Evolutionary conservation across 805 yeast species (phyloP), one percentile per base, ranked within the genome.

Genomic region (Sugiyamaella valdiviana): DNA sequence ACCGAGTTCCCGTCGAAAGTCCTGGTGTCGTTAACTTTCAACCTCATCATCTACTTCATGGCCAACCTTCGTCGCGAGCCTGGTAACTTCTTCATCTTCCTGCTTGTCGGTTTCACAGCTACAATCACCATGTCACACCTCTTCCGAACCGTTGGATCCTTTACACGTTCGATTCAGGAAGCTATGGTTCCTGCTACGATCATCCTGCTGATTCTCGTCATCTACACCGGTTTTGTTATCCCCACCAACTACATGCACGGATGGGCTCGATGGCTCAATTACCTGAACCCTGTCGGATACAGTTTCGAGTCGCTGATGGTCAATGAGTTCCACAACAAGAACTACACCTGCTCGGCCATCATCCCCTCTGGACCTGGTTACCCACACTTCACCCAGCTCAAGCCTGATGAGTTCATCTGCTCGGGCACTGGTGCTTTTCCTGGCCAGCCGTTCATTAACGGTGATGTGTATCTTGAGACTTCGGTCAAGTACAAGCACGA

Each of bases 91-190:
- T 80, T 79, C 67, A 49, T 58, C n/a, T 79, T 71, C 57, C 59
- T 70, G 50, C 58, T 80, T 50, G 61, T 76, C 42, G 70, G 69
- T 41, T 56, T 71, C 42, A 51, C 67, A 23, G 64, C 75, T 17
- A 73, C 80, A 12, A 63, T 78, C 51, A 61, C 73, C n/a, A 78
- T 80, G 83, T 75, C 81, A 1, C 80, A 76, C 58, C 54, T 78
- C 50, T 77, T 71, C 54, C 63, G 74, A 53, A 62, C 67, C 22
- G 57, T 73, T 44, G 77, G 73, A 49, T 65, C 68, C 16, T 57
- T 55, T 44, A 65, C 69, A 19, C 62, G 55, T 29, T 55, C 73
- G 5, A 53, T 71, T 12, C 62, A 67, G 15, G 65, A 66, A 41
- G 75, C 78, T 3, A 67, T 72, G 70, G 67, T 76, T 5, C 72